Base-by-base conservation (phyloP, 2,329 filamentous ascomycete species). In the Emergomyces pasteurianus region DNA sequence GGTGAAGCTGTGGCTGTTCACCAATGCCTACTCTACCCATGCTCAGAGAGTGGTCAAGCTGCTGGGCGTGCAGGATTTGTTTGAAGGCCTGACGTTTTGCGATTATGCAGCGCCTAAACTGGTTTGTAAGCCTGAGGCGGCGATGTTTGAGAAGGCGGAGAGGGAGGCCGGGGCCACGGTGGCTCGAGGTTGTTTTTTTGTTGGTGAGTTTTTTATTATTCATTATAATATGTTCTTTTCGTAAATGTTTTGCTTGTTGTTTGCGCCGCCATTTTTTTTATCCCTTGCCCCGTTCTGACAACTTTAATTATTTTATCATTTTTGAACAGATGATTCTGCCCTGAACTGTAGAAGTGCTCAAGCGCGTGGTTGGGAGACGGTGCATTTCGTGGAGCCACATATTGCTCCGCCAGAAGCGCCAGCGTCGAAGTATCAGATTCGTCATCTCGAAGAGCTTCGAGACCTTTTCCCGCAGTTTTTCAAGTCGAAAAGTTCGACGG, bases 11-110 rank as follows among this genome's bases (percentile, higher is more conserved):
- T 99, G 95, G 94, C 84, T 99, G 1, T 87, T 99, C 69, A 99
- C 95, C 1, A 99, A 99, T 70, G 94, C 95, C 26, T 96, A 99
- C 69, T 79, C 95, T 65, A 97, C 81, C 40, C 94, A 99, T 70
- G 94, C 85, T 38, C 86, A 84, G 69, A 79, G 91, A 49, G 94
- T 99, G 0, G 85, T 96, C 14, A 85, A 81, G 63, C 78, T 99
- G 23, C 79, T 99, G 1, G 86, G 83, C 1, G 79, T 99, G 28
- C 91, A 95, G 1, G 90, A 96, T 71, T 77, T 92, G 31, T 99
- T 99, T 70, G 92, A 97, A 64, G 94, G 94, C 8, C 84, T 97
- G 63, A 99, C 94, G 0, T 99, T 85, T 73, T 99, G 95, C 71
- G 90, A 99, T 74, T 99, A 99, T 74, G 81, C 79, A 12, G 76